These are phyloP conservation scores for Dryas drummondii DNA, from an alignment of 306 rosid species.

Conservation along the genomic window DNA sequence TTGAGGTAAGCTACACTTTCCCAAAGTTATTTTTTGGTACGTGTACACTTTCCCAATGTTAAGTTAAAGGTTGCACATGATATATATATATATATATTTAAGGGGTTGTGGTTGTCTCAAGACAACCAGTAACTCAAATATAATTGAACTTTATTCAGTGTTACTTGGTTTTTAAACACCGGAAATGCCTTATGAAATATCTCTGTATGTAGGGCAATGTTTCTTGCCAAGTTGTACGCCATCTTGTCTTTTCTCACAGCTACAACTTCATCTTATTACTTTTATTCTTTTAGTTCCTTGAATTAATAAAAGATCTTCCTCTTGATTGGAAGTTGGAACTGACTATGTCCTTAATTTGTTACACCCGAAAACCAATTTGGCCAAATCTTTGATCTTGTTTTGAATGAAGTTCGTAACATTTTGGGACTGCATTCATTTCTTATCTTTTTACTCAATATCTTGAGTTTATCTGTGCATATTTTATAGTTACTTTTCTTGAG, in stretches of 20 bases:
- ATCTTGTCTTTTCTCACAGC: conserved; percentile 1
- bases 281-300: not conserved
- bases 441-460: not conserved
- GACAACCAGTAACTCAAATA: not conserved
- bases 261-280: not conserved
- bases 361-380: not conserved
- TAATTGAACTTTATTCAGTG: not conserved
- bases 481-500: not conserved
- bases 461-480: not conserved
- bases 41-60: not conserved
- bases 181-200: not conserved
- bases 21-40: not conserved
- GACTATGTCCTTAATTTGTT: not conserved
- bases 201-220: not conserved
- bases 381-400: conserved; percentile 1
- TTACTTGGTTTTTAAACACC: not conserved
- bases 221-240: not conserved
- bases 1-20: conserved; percentile 61
- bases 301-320: not conserved
- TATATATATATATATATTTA: not conserved
- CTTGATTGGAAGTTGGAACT: not conserved
- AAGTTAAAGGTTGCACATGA: not conserved
- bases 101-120: not conserved
- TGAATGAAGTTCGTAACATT: not conserved
- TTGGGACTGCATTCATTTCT: not conserved